Base-by-base conservation (phyloP, 2,329 filamentous ascomycete species). In the Penicillium palitans region DNA sequence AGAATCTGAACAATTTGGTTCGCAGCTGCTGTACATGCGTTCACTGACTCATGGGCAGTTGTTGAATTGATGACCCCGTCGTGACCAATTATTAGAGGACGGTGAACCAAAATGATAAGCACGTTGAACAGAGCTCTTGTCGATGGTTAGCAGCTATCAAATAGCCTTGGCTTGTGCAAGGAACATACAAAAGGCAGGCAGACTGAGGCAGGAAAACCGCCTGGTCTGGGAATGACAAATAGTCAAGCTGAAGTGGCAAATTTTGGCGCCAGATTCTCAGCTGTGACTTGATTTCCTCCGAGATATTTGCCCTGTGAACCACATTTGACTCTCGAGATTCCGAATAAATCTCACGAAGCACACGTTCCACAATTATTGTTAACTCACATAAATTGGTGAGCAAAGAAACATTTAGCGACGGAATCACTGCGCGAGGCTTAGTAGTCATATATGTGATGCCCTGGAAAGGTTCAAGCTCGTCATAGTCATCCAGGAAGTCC, bases 401-500 rank as follows among this genome's bases (percentile, higher is more conserved):
- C 21, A 68, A 50, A 6, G 66, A 63, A 5, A 68, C 64, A 55
- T 68, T 68, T 25, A 66, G 29, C 6, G 66, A 66, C 4, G 66
- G 66, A 41, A 66, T 37, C 4, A 52, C 61, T 6, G 24, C 25
- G 19, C 42, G 49, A 4, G 52, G 61, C 15, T 55, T 42, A 2
- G 33, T 46, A 8, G 55, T 27, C 17, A 55, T 62, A 67, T 71
- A 79, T 6, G 69, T 71, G 50, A 81, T 78, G 0, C 77, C 78
- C 4, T 74, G 70, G 72, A 78, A 85, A 21, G 76, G 71, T 49
- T 84, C 81, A 0, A 82, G 70, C 59, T 84, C 66, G n/a, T 68
- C 66, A 19, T 66, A 68, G 78, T 52, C 54, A 35, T 69, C 67
- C n/a, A 69, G 37, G n/a, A 69, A 69, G 17, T 67, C 58, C 10